Evolutionary conservation across 2,329 filamentous ascomycete genomes (phyloP).

Genomic region (Aspergillus pseudoglaucus): DNA sequence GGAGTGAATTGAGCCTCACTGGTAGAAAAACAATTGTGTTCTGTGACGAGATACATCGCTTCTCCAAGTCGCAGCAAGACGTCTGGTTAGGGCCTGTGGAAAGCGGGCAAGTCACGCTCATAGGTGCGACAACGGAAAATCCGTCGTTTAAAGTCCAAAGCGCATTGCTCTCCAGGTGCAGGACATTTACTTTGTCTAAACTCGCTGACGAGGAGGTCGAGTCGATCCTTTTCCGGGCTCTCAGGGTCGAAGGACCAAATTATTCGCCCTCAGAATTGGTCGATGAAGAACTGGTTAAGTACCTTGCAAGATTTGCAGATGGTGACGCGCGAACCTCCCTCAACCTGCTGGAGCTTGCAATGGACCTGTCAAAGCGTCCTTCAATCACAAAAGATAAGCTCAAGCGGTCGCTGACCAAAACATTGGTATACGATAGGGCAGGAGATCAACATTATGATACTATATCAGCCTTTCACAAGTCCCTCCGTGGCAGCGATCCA

Average conservation of each 20-base stretch:
- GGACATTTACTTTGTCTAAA: constrained; percentile 79
- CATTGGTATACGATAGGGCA: constrained; percentile 86
- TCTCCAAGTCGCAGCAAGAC: constrained; percentile 88
- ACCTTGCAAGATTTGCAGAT: constrained; percentile 80
- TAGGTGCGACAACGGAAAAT: constrained; percentile 95
- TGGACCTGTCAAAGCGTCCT: constrained; percentile 63
- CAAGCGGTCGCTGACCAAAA: constrained; percentile 79
- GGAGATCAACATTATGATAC: constrained; percentile 98
- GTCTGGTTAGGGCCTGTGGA: constrained; percentile 92
- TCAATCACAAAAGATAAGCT: constrained; percentile 67
- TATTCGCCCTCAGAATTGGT: constrained; percentile 52
- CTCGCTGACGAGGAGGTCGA: constrained; percentile 66
- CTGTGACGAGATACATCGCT: constrained; percentile 93
- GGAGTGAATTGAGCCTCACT: constrained; percentile 69
- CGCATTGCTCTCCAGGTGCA: constrained; percentile 79
- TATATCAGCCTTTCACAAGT: constrained; percentile 95
- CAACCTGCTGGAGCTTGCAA: constrained; percentile 83
- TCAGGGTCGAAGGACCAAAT: constrained; percentile 54
- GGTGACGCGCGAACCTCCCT: constrained; percentile 89
- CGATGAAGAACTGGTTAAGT: constrained; percentile 68
- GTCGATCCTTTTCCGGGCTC: constrained; percentile 68
- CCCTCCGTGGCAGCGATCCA: constrained; percentile 76
- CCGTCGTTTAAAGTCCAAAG: constrained; percentile 88
- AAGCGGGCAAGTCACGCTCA: constrained; percentile 79
- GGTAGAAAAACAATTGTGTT: constrained; percentile 93